These are phyloP conservation scores for Mucor irregularis DNA, from an alignment of 371 early-diverging fungal genomes.

Conservation along the genomic window DNA sequence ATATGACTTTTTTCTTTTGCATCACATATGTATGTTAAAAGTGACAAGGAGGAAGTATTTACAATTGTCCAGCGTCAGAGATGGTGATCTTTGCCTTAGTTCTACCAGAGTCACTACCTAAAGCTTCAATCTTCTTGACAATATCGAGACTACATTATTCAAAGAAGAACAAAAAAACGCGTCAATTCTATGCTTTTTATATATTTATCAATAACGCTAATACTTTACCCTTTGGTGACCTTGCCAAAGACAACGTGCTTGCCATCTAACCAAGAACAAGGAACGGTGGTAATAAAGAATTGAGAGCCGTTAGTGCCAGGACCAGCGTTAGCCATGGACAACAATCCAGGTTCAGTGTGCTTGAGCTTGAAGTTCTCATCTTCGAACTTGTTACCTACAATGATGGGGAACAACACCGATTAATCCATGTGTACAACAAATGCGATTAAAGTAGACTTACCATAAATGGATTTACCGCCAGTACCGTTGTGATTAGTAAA, in stretches of 20 bases:
- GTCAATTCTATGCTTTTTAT: neutral
- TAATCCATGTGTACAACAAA: neutral
- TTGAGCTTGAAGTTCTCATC: constrained; percentile 98
- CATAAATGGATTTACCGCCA: constrained; percentile 97
- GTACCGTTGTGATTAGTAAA: constrained; percentile 94
- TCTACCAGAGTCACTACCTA: constrained; percentile 56
- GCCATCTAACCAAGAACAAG: constrained; percentile 93
- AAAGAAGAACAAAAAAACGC: neutral
- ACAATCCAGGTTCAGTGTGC: constrained; percentile 85
- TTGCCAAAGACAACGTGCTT: constrained; percentile 99
- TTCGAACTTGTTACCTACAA: constrained; percentile 65
- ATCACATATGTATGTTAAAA: too few relatives aligned
- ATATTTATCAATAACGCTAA: neutral
- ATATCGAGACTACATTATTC: constrained; percentile 53
- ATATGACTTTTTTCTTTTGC: neutral
- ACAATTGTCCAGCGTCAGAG: constrained; percentile 64
- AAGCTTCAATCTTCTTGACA: constrained; percentile 72
- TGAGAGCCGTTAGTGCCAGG: constrained; percentile 96
- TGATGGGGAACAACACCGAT: neutral
- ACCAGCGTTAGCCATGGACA: constrained; percentile 98
- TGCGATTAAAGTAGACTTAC: too few relatives aligned
- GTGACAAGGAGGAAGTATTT: constrained; percentile 13
- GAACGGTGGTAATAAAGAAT: constrained; percentile 94
- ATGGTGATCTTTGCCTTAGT: constrained; percentile 58
- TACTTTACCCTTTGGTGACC: constrained; percentile 72